A percentile compares a stretch with the other conserved stretches of the same genome.
Evolutionary conservation across 1,284 basidiomycete species (phyloP).

Genomic region (Puccinia novopanici): DNA sequence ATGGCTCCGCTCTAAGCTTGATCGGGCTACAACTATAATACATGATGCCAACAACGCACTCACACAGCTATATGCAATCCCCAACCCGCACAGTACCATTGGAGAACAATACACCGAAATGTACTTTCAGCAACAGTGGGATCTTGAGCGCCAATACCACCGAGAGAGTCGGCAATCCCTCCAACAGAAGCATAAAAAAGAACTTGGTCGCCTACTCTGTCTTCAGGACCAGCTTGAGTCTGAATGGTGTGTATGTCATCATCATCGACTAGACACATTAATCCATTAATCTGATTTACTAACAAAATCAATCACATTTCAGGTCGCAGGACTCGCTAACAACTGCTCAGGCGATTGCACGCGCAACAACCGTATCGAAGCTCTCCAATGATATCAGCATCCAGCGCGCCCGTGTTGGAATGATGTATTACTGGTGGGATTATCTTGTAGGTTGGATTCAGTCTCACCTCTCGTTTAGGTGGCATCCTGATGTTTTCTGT

Average conservation of each 20-base stretch:
- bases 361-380: no score
- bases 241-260: neutral
- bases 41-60: neutral
- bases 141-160: neutral
- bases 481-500: no score
- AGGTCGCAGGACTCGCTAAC: no score
- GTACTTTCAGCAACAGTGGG: neutral
- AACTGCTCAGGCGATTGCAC: neutral
- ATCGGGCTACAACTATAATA: neutral
- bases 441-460: neutral
- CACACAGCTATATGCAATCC: neutral
- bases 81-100: neutral
- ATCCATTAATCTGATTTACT: neutral
- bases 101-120: neutral
- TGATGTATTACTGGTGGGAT: neutral
- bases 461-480: no score
- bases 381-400: no score
- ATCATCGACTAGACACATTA: neutral
- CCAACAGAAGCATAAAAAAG: neutral
- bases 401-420: no score
- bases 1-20: conserved; percentile 2
- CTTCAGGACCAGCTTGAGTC: neutral
- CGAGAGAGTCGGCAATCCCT: neutral
- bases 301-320: neutral
- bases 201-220: neutral